phyloP scores from a whole-genome alignment of 805 yeast genomes.

The Sugiyamaella lignohabitans region DNA sequence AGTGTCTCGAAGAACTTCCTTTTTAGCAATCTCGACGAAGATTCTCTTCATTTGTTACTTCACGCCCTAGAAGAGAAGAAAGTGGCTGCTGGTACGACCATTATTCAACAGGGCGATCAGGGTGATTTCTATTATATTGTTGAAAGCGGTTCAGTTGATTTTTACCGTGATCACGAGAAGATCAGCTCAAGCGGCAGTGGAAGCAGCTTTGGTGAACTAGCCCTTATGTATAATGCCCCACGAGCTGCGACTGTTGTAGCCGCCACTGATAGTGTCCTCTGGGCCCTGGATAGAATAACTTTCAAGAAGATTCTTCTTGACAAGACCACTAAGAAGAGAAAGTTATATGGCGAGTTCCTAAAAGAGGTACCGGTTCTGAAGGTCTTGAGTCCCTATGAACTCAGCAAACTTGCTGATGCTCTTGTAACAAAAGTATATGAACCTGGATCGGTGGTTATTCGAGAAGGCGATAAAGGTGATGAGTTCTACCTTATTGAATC shows the following conservation, averaged over 20 bases:
- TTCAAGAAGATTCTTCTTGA: slow-evolving; percentile 88
- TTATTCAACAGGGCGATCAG: slow-evolving; percentile 87
- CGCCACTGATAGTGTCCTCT: slow-evolving; percentile 60
- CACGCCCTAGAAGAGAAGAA: slow-evolving; percentile 75
- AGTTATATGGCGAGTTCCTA: slow-evolving; percentile 82
- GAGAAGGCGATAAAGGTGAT: slow-evolving; percentile 82
- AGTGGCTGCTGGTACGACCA: slow-evolving; percentile 51
- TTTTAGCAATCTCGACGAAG: slow-evolving; percentile 76
- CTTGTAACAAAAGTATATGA: slow-evolving; percentile 68
- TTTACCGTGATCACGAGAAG: slow-evolving; percentile 59
- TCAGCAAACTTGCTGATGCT: slow-evolving; percentile 92
- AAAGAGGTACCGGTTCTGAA: slow-evolving; percentile 78
- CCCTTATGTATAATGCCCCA: slow-evolving; percentile 95
- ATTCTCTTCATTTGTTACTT: slow-evolving; percentile 68
- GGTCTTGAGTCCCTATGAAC: slow-evolving; percentile 67
- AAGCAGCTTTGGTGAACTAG: slow-evolving; percentile 91
- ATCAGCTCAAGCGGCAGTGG: slow-evolving; percentile 80
- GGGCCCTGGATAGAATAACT: slow-evolving; percentile 92
- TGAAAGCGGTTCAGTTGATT: slow-evolving; percentile 80
- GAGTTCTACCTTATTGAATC: slow-evolving; percentile 68
- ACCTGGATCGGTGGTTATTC: slow-evolving; percentile 67
- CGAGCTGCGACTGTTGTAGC: slow-evolving; percentile 93
- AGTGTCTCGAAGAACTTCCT: slow-evolving; percentile 76
- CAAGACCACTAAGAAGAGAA: slow-evolving; percentile 83
- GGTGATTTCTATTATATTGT: slow-evolving; percentile 89